Percentiles rank a stretch among this genome's conserved stretches.
These are phyloP conservation scores for Ogataea nakhonphanomensis DNA, from an alignment of 805 yeast genomes.

Conservation along the genomic window DNA sequence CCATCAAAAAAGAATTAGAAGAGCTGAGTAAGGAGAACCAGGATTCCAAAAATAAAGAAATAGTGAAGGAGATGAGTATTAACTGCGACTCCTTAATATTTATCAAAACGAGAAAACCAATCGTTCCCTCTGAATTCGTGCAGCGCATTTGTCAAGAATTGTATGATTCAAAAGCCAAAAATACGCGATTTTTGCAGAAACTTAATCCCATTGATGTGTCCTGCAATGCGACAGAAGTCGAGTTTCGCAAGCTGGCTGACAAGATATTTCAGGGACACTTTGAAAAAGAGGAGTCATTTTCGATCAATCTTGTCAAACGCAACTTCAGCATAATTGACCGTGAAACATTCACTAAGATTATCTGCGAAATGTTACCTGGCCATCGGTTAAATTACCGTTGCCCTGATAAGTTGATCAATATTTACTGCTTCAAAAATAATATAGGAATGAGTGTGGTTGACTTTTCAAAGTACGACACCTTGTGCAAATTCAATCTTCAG, in stretches of 20 bases:
- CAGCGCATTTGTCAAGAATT: slow-evolving; percentile 60
- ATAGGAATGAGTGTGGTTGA: slow-evolving; percentile 84
- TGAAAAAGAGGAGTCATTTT: slow-evolving; percentile 45
- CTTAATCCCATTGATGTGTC: slow-evolving; percentile 77
- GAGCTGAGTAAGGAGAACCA: slow-evolving; percentile 46
- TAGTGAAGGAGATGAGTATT: slow-evolving; percentile 57
- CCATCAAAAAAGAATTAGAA: slow-evolving; percentile 65
- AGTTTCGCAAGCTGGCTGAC: slow-evolving; percentile 50
- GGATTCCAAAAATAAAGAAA: slow-evolving; percentile 41
- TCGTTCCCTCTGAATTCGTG: slow-evolving; percentile 74
- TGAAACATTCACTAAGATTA: slow-evolving; percentile 65
- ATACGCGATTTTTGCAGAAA: slow-evolving; percentile 72
- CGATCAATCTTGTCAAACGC: slow-evolving; percentile 76
- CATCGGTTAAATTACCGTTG: slow-evolving; percentile 79
- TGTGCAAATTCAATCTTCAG: slow-evolving; percentile 73
- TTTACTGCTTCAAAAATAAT: slow-evolving; percentile 85
- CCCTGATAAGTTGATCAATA: slow-evolving; percentile 72
- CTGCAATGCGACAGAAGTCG: slow-evolving; percentile 67
- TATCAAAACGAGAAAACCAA: slow-evolving; percentile 73
- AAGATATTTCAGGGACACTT: slow-evolving; percentile 16
- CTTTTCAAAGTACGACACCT: slow-evolving; percentile 46
- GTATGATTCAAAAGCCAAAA: slow-evolving; percentile 46
- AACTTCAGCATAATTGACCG: slow-evolving; percentile 72
- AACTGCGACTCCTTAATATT: slow-evolving; percentile 84
- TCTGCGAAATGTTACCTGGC: slow-evolving; percentile 40